These are phyloP conservation scores for Exobasidium rhododendri DNA, from an alignment of 1,284 basidiomycete species.

Conservation along the genomic window DNA sequence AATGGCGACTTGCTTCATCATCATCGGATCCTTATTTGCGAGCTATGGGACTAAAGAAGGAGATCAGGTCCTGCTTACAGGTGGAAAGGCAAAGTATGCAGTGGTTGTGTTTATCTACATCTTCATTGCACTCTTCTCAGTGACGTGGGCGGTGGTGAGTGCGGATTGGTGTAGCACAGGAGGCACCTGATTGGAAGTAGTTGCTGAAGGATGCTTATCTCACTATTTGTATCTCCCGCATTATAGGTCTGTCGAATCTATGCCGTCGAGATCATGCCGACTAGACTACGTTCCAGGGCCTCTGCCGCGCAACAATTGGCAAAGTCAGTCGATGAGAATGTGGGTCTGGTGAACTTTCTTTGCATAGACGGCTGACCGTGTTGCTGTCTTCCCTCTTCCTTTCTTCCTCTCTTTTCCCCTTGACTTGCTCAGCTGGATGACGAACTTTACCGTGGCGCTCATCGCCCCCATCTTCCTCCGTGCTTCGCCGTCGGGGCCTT, in stretches of 20 bases:
- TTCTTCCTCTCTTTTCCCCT: constrained; percentile 9
- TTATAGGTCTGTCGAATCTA: constrained; percentile 12
- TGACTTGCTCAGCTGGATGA: constrained; percentile 7
- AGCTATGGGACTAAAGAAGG: constrained; percentile 2
- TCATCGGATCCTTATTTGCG: constrained; percentile 14
- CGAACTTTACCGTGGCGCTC: constrained; percentile 12
- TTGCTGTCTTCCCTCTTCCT: too few relatives aligned
- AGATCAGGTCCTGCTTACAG: constrained; percentile 5
- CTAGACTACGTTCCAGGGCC: constrained; percentile 12
- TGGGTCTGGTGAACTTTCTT: too few relatives aligned
- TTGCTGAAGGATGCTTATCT: too few relatives aligned
- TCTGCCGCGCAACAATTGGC: constrained; percentile 14
- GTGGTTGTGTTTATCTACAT: constrained; percentile 14
- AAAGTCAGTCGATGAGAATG: too few relatives aligned
- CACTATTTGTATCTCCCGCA: not conserved
- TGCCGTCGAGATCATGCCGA: constrained; percentile 15
- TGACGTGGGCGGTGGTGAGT: constrained; percentile 10
- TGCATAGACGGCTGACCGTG: too few relatives aligned
- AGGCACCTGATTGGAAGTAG: too few relatives aligned
- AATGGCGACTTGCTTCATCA: constrained; percentile 12
- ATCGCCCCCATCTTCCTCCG: constrained; percentile 10
- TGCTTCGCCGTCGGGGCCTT: constrained; percentile 15
- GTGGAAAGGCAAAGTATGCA: constrained; percentile 11
- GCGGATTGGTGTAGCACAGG: not conserved
- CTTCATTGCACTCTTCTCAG: constrained; percentile 15